Evolutionary conservation across 768 basidiomycete genomes (phyloP).

Genomic region (Suillus brevipes): DNA sequence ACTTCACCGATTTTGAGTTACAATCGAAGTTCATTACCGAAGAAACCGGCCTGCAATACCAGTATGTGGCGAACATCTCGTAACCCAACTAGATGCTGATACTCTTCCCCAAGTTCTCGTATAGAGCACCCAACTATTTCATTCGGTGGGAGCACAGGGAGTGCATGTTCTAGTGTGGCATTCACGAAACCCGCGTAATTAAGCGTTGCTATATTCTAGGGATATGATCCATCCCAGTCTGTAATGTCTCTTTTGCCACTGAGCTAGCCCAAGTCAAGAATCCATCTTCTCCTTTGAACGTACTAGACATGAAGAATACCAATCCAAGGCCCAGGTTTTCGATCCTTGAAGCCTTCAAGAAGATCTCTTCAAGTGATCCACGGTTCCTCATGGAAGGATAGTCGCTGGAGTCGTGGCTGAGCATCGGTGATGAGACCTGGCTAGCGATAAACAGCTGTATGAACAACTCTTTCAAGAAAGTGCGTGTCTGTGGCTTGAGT

Average conservation of each 20-base stretch:
- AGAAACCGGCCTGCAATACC: constrained; percentile 55
- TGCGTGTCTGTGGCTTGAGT: constrained; percentile 60
- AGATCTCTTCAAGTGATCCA: constrained; percentile 69
- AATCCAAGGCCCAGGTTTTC: constrained; percentile 73
- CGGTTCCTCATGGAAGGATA: constrained; percentile 52
- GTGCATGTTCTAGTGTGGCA: constrained; percentile 67
- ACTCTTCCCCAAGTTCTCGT: constrained; percentile 52
- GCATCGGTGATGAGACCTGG: constrained; percentile 70
- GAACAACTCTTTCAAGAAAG: constrained; percentile 74
- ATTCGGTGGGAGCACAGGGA: constrained; percentile 79
- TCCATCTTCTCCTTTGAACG: constrained; percentile 40
- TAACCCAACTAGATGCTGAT: neutral
- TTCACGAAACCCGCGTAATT: constrained; percentile 40
- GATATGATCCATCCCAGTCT: constrained; percentile 60
- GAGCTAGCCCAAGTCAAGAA: constrained; percentile 67
- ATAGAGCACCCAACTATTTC: constrained; percentile 71
- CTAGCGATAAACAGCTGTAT: constrained; percentile 68
- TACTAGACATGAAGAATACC: constrained; percentile 63
- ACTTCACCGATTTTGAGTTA: constrained; percentile 81
- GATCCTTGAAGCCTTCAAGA: constrained; percentile 70
- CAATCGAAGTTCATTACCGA: constrained; percentile 49
- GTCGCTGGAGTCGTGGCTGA: constrained; percentile 39
- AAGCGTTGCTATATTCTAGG: constrained; percentile 26
- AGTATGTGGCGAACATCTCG: constrained; percentile 44
- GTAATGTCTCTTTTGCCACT: constrained; percentile 69